These are phyloP conservation scores for Candida glucosophila DNA, from an alignment of 1,139 yeast species.

Conservation along the genomic window DNA sequence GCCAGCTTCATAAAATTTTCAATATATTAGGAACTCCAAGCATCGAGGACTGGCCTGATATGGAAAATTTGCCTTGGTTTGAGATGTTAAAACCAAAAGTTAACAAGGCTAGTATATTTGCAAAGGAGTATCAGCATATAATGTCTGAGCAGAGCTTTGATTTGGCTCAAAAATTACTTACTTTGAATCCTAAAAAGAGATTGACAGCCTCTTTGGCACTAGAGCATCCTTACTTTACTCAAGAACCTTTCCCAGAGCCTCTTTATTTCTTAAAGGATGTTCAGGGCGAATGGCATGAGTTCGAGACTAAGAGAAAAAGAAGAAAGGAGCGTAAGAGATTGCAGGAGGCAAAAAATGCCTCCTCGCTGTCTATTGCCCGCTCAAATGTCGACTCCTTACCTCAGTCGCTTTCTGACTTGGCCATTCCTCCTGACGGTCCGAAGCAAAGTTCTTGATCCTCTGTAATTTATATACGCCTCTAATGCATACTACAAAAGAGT, in stretches of 20 bases:
- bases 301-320: conserved; percentile 82
- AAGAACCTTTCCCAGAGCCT: conserved; percentile 58
- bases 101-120: conserved; percentile 40
- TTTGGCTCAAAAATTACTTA: conserved; percentile 54
- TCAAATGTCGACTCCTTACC: conserved; percentile 1
- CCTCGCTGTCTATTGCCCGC: conserved; percentile 1
- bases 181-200: conserved; percentile 62
- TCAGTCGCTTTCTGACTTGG: conserved; percentile 2
- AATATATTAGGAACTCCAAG: conserved; percentile 85
- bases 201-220: conserved; percentile 66
- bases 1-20: conserved; percentile 71
- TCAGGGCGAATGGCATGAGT: conserved; percentile 93
- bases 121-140: conserved; percentile 33
- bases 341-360: conserved; percentile 31
- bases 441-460: too few species aligned
- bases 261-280: conserved; percentile 45
- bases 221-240: conserved; percentile 62
- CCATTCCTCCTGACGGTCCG: conserved; percentile 4
- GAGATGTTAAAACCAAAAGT: conserved; percentile 65
- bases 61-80: conserved; percentile 82
- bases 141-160: conserved; percentile 52
- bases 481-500: too few species aligned
- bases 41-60: conserved; percentile 66
- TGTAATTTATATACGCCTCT: too few species aligned
- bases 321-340: conserved; percentile 46